phyloP scores from a whole-genome alignment of 768 basidiomycete genomes.

The Leccinum incarnatum region DNA sequence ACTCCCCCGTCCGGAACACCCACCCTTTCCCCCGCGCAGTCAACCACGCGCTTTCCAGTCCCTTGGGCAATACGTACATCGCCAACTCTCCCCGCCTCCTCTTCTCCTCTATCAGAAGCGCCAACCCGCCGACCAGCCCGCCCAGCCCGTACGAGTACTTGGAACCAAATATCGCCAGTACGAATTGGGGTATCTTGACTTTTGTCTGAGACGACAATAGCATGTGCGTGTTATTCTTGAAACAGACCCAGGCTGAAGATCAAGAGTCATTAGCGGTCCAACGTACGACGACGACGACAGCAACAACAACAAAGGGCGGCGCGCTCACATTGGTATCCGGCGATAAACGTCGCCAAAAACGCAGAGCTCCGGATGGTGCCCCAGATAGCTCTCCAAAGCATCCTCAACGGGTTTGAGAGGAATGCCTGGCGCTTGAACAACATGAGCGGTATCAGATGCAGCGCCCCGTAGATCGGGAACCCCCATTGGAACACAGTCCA shows the following conservation, averaged over 20 bases:
- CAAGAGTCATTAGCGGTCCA: not conserved
- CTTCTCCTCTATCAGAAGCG: slow-evolving; percentile 85
- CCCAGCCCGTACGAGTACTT: slow-evolving; percentile 72
- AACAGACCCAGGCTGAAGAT: slow-evolving; percentile 57
- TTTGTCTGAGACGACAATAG: slow-evolving; percentile 40
- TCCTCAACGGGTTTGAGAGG: slow-evolving; percentile 57
- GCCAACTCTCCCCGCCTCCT: slow-evolving; percentile 87
- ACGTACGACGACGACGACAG: not conserved
- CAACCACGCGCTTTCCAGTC: slow-evolving; percentile 87
- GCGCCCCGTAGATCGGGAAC: slow-evolving; percentile 78
- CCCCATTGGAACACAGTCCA: slow-evolving; percentile 82
- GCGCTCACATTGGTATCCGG: slow-evolving; percentile 74
- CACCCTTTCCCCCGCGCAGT: slow-evolving; percentile 71
- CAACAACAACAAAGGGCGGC: not conserved
- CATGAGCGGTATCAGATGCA: slow-evolving; percentile 86
- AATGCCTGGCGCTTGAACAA: slow-evolving; percentile 76
- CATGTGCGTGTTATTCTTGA: slow-evolving; percentile 58
- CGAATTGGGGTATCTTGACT: slow-evolving; percentile 40
- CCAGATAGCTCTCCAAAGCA: slow-evolving; percentile 60
- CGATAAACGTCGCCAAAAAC: slow-evolving; percentile 81
- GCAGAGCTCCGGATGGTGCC: slow-evolving; percentile 83
- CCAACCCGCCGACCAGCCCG: slow-evolving; percentile 71
- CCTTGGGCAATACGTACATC: slow-evolving; percentile 90
- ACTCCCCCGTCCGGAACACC: slow-evolving; percentile 67
- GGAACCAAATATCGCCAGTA: slow-evolving; percentile 58